Percentiles rank a stretch among this genome's conserved stretches.
Evolutionary conservation across 139 green algal species (phyloP).

Genomic region (Nannochloris sp.): DNA sequence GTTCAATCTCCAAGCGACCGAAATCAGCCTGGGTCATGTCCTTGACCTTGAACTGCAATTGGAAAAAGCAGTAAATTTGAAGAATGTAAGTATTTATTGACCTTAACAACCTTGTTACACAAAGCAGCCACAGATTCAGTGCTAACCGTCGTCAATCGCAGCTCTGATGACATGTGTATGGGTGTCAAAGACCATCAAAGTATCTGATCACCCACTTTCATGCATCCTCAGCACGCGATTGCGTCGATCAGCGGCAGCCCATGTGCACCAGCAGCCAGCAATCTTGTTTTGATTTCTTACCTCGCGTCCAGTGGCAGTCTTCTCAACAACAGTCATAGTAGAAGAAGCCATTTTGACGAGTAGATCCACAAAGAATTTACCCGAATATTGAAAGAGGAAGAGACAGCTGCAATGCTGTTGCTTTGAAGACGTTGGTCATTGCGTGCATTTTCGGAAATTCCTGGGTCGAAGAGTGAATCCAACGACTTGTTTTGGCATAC

Average conservation of each 20-base stretch:
- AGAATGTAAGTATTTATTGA: background rate
- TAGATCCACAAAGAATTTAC: background rate
- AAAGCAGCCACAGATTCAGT: background rate
- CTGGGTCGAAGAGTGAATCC: too few relatives aligned
- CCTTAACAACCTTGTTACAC: background rate
- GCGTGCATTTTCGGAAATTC: too few relatives aligned
- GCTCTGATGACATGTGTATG: too few relatives aligned
- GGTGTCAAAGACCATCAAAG: too few relatives aligned
- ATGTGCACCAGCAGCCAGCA: background rate
- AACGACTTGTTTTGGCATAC: too few relatives aligned
- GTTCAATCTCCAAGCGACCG: conserved; percentile 94
- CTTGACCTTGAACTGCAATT: conserved; percentile 93
- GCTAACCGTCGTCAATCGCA: too few relatives aligned
- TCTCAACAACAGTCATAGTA: conserved; percentile 26
- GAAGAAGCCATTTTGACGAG: conserved; percentile 20
- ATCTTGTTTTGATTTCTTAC: too few relatives aligned
- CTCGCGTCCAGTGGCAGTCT: conserved; percentile 24
- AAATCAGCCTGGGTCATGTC: conserved; percentile 96
- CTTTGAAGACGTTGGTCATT: too few relatives aligned
- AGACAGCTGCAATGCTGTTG: too few relatives aligned
- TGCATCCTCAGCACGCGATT: too few relatives aligned
- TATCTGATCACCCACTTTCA: too few relatives aligned
- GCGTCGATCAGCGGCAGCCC: background rate
- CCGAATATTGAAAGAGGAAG: background rate
- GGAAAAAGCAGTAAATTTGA: background rate